A percentile compares a stretch with the other conserved stretches of the same genome.
Evolutionary conservation across 257 asterid genomes (phyloP).

Genomic region (Phtheirospermum japonicum): DNA sequence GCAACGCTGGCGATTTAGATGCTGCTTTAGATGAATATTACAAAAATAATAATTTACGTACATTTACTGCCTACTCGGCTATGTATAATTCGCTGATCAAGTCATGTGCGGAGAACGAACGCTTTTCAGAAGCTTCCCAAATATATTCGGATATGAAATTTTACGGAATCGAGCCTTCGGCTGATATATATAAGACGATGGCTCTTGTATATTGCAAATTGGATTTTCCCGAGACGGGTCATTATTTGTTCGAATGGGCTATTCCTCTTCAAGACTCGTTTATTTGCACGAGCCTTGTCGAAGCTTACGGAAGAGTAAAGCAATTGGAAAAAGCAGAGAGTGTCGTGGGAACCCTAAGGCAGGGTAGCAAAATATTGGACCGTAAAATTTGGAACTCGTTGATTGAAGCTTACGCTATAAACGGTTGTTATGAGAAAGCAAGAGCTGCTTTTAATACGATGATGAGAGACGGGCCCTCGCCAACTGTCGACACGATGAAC

Average conservation of each 20-base stretch:
- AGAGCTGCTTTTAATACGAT: conserved; percentile 87
- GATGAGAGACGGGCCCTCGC: conserved; percentile 95
- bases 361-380: conserved; percentile 48
- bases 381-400: conserved; percentile 81
- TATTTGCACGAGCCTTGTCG: conserved; percentile 55
- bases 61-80: conserved; percentile 41
- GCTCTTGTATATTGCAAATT: conserved; percentile 54
- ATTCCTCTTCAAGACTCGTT: conserved; percentile 47
- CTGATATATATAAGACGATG: conserved; percentile 51
- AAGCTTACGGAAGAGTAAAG: conserved; percentile 74
- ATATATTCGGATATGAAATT: conserved; percentile 84
- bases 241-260: conserved; percentile 59
- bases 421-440: conserved; percentile 90
- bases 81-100: conserved; percentile 66
- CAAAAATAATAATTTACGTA: conserved; percentile 36
- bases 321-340: conserved; percentile 77
- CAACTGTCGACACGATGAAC: conserved; percentile 80
- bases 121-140: conserved; percentile 78
- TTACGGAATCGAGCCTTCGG: conserved; percentile 65
- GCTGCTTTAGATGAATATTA: conserved; percentile 78
- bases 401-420: conserved; percentile 72
- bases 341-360: conserved; percentile 59
- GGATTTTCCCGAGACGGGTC: conserved; percentile 88
- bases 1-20: conserved; percentile 71
- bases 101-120: conserved; percentile 56